A percentile compares a stretch with the other conserved stretches of the same genome.
Conservation (phyloP, 75 land plant genomes). For the Larix kaempferi region DNA sequence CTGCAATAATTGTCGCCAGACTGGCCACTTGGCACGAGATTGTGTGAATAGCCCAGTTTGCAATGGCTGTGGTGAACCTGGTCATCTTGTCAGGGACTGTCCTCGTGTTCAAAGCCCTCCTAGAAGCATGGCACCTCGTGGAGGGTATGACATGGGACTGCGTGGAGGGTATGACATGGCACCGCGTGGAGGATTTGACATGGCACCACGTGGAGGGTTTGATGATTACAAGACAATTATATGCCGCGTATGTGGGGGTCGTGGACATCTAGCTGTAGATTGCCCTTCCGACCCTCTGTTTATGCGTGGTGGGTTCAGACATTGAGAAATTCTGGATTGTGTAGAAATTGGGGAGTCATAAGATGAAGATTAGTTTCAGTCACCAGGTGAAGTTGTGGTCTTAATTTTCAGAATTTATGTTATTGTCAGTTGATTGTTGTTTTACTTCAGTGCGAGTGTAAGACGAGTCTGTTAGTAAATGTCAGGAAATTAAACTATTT, state of each 20-base stretch:
- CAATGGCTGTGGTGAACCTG: slow-evolving; percentile 48
- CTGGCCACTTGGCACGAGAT: slow-evolving; percentile 47
- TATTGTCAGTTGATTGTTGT: too few species aligned
- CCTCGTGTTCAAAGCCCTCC: not conserved
- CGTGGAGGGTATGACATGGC: not conserved
- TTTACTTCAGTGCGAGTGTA: too few species aligned
- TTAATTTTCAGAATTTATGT: too few species aligned
- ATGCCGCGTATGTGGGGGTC: slow-evolving; percentile 46
- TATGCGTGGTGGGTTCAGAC: slow-evolving; percentile 19
- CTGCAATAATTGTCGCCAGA: slow-evolving; percentile 43
- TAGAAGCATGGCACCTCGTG: not conserved
- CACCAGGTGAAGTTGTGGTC: too few species aligned
- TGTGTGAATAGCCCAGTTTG: slow-evolving; percentile 50
- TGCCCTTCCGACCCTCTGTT: slow-evolving; percentile 47
- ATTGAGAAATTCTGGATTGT: not conserved
- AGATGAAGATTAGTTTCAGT: too few species aligned
- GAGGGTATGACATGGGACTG: slow-evolving; percentile 8
- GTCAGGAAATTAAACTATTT: too few species aligned
- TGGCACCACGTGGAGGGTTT: not conserved
- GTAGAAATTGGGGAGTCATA: too few species aligned
- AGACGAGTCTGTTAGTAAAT: too few species aligned
- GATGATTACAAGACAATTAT: slow-evolving; percentile 3
- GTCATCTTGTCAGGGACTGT: slow-evolving; percentile 46
- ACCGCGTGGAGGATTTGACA: slow-evolving; percentile 1
- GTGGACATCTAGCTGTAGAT: slow-evolving; percentile 44